Conservation (phyloP, 2,329 filamentous ascomycete genomes). For the Calycina herbarum region DNA sequence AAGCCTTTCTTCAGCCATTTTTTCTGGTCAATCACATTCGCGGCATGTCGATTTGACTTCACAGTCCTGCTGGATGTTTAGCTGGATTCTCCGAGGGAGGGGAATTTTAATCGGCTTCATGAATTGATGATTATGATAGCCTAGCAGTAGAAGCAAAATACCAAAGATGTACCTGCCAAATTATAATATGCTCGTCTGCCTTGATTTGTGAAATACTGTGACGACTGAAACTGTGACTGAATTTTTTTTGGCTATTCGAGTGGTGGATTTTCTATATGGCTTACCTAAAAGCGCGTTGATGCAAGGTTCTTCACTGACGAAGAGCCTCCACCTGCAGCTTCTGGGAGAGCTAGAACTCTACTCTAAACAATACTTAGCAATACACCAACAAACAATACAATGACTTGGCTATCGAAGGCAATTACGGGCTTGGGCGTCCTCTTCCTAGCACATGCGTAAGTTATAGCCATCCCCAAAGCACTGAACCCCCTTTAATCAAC, state of each 20-base stretch:
- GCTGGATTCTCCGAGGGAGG: slow-evolving; percentile 23
- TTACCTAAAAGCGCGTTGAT: neutral
- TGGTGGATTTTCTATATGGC: slow-evolving; percentile 1
- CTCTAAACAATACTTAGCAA: neutral
- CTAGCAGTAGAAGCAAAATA: slow-evolving; percentile 31
- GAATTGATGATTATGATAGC: slow-evolving; percentile 35
- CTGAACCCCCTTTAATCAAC: neutral
- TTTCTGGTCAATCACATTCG: slow-evolving; percentile 21
- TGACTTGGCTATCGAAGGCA: slow-evolving; percentile 71
- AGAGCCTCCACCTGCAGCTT: neutral
- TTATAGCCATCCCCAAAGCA: slow-evolving; percentile 6
- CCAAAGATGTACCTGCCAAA: slow-evolving; percentile 21
- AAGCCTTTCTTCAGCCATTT: slow-evolving; percentile 36
- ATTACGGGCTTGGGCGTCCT: slow-evolving; percentile 74
- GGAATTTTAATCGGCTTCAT: slow-evolving; percentile 29
- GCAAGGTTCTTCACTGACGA: slow-evolving; percentile 5
- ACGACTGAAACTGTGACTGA: neutral
- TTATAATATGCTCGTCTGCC: neutral
- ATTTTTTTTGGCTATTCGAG: neutral
- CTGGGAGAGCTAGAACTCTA: neutral
- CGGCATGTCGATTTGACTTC: slow-evolving; percentile 31
- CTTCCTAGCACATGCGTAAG: slow-evolving; percentile 85
- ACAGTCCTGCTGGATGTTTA: slow-evolving; percentile 28
- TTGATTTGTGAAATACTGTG: neutral
- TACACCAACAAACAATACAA: slow-evolving; percentile 39